Percentiles rank a stretch among this genome's conserved stretches.
Evolutionary conservation across 176 grass and related monocot genomes (phyloP).

Genomic region (Phoenix roebelenii): DNA sequence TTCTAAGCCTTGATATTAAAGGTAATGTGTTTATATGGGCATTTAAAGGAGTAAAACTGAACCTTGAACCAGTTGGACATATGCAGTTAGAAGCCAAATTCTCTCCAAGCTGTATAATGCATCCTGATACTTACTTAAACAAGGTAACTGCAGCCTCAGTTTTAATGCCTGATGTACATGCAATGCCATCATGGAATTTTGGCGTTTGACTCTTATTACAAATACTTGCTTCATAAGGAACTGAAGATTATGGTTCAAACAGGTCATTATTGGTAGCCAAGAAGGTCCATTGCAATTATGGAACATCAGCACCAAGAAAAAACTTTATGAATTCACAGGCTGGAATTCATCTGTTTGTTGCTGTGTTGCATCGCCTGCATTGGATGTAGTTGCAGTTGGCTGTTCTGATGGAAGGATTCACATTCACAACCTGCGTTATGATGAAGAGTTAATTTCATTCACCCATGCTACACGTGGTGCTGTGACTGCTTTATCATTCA

Average conservation of each 20-base stretch:
- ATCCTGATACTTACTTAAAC: slow-evolving; percentile 98
- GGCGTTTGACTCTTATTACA: too few relatives aligned
- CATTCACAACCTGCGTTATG: slow-evolving; percentile 78
- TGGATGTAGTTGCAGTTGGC: slow-evolving; percentile 80
- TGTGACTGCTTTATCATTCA: slow-evolving; percentile 92
- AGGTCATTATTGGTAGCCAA: slow-evolving; percentile 83
- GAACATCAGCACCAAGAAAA: slow-evolving; percentile 84
- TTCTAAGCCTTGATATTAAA: slow-evolving; percentile 71
- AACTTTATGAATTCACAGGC: slow-evolving; percentile 79
- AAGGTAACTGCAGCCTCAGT: slow-evolving; percentile 41
- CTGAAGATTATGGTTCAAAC: slow-evolving; percentile 10
- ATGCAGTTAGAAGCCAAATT: slow-evolving; percentile 66
- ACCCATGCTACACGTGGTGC: slow-evolving; percentile 79
- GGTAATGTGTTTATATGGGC: slow-evolving; percentile 81
- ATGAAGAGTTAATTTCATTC: slow-evolving; percentile 78
- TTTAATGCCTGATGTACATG: too few relatives aligned
- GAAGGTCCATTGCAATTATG: slow-evolving; percentile 79
- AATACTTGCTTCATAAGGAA: not conserved
- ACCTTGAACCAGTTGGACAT: slow-evolving; percentile 67
- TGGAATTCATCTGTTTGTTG: slow-evolving; percentile 69
- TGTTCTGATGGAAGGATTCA: slow-evolving; percentile 83
- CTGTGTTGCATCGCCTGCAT: slow-evolving; percentile 79
- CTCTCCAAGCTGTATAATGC: slow-evolving; percentile 71
- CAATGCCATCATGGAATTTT: too few relatives aligned
- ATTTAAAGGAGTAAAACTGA: slow-evolving; percentile 55